These are phyloP conservation scores for Termitomyces sp. DNA, from an alignment of 768 basidiomycete genomes.

Conservation along the genomic window DNA sequence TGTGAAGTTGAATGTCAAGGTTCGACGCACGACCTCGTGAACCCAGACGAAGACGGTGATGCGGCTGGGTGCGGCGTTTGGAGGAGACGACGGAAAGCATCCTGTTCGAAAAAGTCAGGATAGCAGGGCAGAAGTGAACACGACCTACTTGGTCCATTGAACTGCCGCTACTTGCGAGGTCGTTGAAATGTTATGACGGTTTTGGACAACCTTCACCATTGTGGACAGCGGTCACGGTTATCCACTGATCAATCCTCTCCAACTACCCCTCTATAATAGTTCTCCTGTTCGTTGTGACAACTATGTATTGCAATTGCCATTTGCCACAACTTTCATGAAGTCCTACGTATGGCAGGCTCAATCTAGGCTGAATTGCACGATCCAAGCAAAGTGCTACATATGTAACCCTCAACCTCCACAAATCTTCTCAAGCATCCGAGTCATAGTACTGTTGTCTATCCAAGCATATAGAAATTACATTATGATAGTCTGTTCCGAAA, in stretches of 20 bases:
- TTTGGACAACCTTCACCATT: background rate
- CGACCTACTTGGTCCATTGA: conserved; percentile 36
- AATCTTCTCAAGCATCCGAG: background rate
- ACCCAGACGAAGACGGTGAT: conserved; percentile 22
- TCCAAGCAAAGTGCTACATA: background rate
- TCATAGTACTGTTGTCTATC: background rate
- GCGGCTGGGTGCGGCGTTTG: conserved; percentile 29
- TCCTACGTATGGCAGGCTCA: no score
- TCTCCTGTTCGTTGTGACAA: no score
- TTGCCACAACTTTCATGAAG: background rate
- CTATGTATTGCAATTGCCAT: background rate
- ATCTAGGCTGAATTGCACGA: background rate
- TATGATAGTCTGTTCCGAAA: background rate
- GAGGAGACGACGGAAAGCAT: conserved; percentile 58
- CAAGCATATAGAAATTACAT: conserved; percentile 5
- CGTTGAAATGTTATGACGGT: background rate
- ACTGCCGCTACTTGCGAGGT: background rate
- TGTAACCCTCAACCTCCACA: background rate
- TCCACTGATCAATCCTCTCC: background rate
- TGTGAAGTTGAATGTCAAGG: conserved; percentile 1
- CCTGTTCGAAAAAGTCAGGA: conserved; percentile 32
- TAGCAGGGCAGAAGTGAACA: background rate
- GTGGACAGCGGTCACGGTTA: background rate
- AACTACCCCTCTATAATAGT: background rate
- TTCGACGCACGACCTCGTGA: conserved; percentile 29